phyloP scores from a whole-genome alignment of 2,329 filamentous ascomycete genomes.

The Colletotrichum sp. region DNA sequence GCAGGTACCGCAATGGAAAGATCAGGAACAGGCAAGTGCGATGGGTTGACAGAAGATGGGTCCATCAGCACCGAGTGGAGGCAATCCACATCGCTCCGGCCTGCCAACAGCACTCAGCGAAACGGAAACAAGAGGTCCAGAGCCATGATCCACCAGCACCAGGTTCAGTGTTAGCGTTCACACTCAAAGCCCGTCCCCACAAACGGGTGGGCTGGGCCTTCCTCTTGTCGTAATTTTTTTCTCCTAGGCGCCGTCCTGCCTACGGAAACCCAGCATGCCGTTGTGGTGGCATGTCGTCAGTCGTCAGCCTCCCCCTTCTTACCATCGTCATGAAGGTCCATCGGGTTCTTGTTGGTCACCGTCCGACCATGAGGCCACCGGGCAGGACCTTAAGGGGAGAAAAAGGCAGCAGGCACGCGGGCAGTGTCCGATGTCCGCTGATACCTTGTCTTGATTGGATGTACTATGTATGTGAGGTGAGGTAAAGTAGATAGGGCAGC shows the following conservation, averaged over 20 bases:
- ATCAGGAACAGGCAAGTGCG: background rate
- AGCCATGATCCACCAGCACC: too few relatives aligned
- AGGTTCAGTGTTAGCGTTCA: background rate
- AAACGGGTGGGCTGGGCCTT: background rate
- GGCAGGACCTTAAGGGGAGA: background rate
- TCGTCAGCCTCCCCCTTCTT: background rate
- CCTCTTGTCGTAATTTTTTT: background rate
- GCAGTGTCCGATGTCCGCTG: background rate
- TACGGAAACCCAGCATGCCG: background rate
- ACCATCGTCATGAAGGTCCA: background rate
- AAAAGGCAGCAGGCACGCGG: background rate
- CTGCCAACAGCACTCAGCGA: background rate
- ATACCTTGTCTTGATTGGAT: background rate
- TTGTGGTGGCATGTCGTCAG: background rate
- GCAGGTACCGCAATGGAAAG: background rate
- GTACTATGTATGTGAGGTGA: too few relatives aligned
- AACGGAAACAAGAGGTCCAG: background rate
- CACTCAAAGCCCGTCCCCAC: background rate
- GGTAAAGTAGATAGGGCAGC: too few relatives aligned
- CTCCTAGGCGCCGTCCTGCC: background rate
- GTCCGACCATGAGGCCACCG: background rate
- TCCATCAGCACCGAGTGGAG: background rate
- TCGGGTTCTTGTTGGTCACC: background rate
- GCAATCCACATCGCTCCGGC: background rate
- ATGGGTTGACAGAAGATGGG: constrained; percentile 11